These are phyloP conservation scores for Plenodomus lindquistii DNA, from an alignment of 2,329 filamentous ascomycete species.

Conservation along the genomic window DNA sequence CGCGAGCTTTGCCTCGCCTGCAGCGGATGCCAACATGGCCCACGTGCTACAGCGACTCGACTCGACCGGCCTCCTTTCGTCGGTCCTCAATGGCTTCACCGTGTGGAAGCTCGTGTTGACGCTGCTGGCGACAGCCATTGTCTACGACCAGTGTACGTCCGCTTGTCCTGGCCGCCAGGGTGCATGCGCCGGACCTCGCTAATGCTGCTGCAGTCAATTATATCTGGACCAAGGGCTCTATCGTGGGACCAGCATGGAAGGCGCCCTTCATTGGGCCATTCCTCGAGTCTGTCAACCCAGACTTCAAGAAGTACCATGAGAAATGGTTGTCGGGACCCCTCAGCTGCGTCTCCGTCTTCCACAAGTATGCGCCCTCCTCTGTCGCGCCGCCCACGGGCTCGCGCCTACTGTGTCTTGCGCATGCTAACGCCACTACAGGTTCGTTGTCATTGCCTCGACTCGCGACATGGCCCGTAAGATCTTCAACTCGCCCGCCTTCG, in stretches of 20 bases:
- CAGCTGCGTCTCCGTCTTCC: constrained; percentile 97
- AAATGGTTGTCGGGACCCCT: constrained; percentile 92
- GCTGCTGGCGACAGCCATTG: constrained; percentile 70
- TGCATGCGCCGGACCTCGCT: constrained; percentile 11
- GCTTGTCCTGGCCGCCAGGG: background rate
- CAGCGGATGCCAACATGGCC: constrained; percentile 43
- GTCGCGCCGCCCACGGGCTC: background rate
- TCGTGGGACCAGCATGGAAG: constrained; percentile 53
- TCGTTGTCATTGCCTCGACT: constrained; percentile 93
- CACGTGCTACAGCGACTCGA: constrained; percentile 37
- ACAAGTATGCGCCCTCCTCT: constrained; percentile 69
- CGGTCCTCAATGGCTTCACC: constrained; percentile 36
- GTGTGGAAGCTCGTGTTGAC: constrained; percentile 55
- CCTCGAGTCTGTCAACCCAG: constrained; percentile 85
- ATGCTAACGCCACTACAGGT: constrained; percentile 58
- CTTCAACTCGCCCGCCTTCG: constrained; percentile 88
- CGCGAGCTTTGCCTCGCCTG: constrained; percentile 45
- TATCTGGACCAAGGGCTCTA: constrained; percentile 51
- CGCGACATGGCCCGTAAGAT: constrained; percentile 96
- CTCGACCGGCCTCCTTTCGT: constrained; percentile 34
- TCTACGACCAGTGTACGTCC: constrained; percentile 86
- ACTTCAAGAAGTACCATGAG: constrained; percentile 85
- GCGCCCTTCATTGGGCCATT: constrained; percentile 79
- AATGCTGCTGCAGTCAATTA: constrained; percentile 57
- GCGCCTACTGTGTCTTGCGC: background rate